Evolutionary conservation across 2,329 filamentous ascomycete genomes (phyloP).

Genomic region (Nigrospora osmanthi): DNA sequence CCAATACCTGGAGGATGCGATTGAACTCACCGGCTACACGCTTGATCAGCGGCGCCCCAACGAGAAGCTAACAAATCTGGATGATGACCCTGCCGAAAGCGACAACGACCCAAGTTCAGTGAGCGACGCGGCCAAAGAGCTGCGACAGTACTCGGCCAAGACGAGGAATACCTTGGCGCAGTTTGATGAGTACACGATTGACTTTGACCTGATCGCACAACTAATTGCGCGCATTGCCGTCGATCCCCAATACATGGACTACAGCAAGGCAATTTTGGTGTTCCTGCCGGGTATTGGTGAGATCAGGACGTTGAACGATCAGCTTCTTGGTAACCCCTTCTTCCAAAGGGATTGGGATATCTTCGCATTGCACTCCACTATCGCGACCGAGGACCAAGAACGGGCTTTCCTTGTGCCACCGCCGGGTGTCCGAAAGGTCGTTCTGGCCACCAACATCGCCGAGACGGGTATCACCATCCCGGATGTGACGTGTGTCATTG

Average conservation of each 20-base stretch:
- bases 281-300: constrained; percentile 94
- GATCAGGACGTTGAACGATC: constrained; percentile 80
- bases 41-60: constrained; percentile 37
- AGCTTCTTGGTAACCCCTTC: constrained; percentile 66
- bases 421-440: constrained; percentile 78
- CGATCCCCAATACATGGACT: constrained; percentile 56
- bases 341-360: constrained; percentile 77
- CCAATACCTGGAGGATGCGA: constrained; percentile 83
- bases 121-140: constrained; percentile 52
- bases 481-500: constrained; percentile 93
- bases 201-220: constrained; percentile 77
- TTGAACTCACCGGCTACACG: constrained; percentile 76
- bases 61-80: constrained; percentile 52
- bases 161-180: constrained; percentile 69
- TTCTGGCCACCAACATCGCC: constrained; percentile 94
- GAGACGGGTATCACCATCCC: constrained; percentile 98
- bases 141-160: constrained; percentile 66
- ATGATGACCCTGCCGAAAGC: constrained; percentile 49
- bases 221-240: constrained; percentile 70
- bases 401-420: constrained; percentile 84
- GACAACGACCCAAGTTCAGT: constrained; percentile 43
- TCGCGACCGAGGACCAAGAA: constrained; percentile 94
- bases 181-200: constrained; percentile 86
- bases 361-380: constrained; percentile 86
- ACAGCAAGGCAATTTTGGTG: constrained; percentile 86